phyloP scores from a whole-genome alignment of 208 protist genomes.

The Trypanosoma cruzi region DNA sequence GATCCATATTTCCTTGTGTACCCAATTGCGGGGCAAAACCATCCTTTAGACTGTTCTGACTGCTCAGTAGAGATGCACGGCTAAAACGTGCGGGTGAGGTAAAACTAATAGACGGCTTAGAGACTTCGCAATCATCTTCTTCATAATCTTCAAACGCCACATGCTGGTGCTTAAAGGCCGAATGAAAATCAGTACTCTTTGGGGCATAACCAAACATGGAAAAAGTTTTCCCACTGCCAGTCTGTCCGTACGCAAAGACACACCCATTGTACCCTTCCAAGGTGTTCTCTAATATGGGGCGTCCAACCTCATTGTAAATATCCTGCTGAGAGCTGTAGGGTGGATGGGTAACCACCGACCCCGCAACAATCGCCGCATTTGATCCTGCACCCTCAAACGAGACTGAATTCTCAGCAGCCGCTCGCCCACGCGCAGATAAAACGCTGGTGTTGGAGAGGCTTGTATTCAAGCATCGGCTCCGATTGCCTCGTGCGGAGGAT shows the following conservation, averaged over 20 bases:
- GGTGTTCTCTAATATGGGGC: conserved; percentile 39
- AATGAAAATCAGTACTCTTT: conserved; percentile 18
- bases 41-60: conserved; percentile 15
- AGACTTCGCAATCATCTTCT: conserved; percentile 15
- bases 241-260: conserved; percentile 61
- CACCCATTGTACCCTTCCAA: conserved; percentile 62
- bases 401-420: background rate
- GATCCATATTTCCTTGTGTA: background rate
- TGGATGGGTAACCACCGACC: conserved; percentile 52
- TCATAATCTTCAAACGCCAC: conserved; percentile 3
- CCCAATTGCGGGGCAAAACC: conserved; percentile 5
- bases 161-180: background rate
- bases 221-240: conserved; percentile 66
- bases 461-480: background rate
- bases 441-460: conserved; percentile 6
- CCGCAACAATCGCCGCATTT: conserved; percentile 45
- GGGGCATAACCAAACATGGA: conserved; percentile 73
- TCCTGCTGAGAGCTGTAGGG: conserved; percentile 69
- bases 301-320: conserved; percentile 41
- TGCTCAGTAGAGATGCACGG: background rate
- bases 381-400: conserved; percentile 49
- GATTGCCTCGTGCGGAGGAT: conserved; percentile 15
- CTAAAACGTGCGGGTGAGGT: background rate
- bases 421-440: conserved; percentile 15
- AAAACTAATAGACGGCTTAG: conserved; percentile 2